Base-by-base conservation (phyloP, 768 basidiomycete genomes). In the Baorangia bicolor region DNA sequence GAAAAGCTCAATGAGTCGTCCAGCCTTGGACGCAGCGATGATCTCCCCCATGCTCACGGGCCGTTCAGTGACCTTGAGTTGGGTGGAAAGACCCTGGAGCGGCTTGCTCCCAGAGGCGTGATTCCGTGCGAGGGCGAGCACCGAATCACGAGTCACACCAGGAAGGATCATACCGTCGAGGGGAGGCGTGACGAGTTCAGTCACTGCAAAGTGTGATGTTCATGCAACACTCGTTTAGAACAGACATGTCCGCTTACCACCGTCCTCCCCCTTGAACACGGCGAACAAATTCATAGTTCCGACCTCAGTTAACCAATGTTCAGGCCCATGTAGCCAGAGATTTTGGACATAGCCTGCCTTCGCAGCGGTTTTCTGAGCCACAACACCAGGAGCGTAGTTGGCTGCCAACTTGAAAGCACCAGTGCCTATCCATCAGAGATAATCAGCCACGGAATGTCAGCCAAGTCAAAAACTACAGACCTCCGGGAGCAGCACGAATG, bases 201-300 rank as follows among this genome's bases (percentile, higher is more conserved):
- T 66, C n/a, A 71, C 80, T 83, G 53, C 34, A 60, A 16, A 46
- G 33, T 20, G 27, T 31, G 21, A 14, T 23, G 47, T 31, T 35
- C 23, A 54, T 39, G 5, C 31, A 12, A 21, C 46, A 23, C 33
- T 25, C 35, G 2, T 11, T 13, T 9, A 20, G 34, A 42, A 41
- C 30, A 27, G 55, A 39, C 12, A 49, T 4, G 51, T 30, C 12
- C 46, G 58, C 78, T 55, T 49, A 85, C 87, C 75, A 45, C 89
- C 90, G 64, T 89, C 82, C 20, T 82, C 79, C 21, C 78, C 81
- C 68, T 81, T 83, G 73, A 94, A 85, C 4, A 87, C 90, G 41
- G 88, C 84, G 58, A 95, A 95, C 69, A 94, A 73, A 72, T 96
- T 96, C 94, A 95, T 95, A 1, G 92, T 93, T 39, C 94, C 94